These are phyloP conservation scores for Talaromyces borbonicus DNA, from an alignment of 495 filamentous ascomycete species.

Conservation along the genomic window DNA sequence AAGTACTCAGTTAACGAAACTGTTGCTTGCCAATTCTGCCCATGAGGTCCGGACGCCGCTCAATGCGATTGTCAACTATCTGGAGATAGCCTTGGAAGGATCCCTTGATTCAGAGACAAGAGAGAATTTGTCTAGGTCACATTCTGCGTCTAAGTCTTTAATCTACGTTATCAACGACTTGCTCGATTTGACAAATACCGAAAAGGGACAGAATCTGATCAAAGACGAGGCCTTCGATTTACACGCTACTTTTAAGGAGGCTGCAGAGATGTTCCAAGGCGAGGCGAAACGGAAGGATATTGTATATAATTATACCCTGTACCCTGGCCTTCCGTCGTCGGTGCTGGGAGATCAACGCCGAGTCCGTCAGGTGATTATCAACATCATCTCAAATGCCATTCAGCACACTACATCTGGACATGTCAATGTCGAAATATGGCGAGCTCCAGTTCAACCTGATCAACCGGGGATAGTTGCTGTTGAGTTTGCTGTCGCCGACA, in stretches of 20 bases:
- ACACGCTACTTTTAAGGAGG: conserved; percentile 60
- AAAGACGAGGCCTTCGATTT: conserved; percentile 79
- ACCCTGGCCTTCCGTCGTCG: conserved; percentile 57
- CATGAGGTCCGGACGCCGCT: conserved; percentile 92
- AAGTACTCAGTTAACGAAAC: conserved; percentile 66
- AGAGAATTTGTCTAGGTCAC: conserved; percentile 77
- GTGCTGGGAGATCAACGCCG: conserved; percentile 74
- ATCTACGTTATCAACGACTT: conserved; percentile 97
- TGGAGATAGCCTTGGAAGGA: conserved; percentile 89
- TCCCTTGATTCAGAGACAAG: conserved; percentile 72
- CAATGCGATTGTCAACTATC: conserved; percentile 93
- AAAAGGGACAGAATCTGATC: conserved; percentile 69
- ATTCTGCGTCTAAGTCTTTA: conserved; percentile 91
- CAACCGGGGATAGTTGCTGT: conserved; percentile 39
- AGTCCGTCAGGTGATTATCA: conserved; percentile 71
- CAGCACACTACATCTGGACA: conserved; percentile 65
- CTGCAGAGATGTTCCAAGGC: conserved; percentile 58
- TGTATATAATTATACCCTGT: conserved; percentile 53
- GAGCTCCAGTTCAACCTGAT: conserved; percentile 23
- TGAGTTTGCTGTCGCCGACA: conserved; percentile 69
- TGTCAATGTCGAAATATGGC: conserved; percentile 62
- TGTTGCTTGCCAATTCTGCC: conserved; percentile 84
- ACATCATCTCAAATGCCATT: conserved; percentile 78
- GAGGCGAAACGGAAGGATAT: conserved; percentile 73
- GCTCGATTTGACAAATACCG: conserved; percentile 82